phyloP scores from a whole-genome alignment of 192 early-diverging fungal genomes.

The Paraglomus brasilianum region DNA sequence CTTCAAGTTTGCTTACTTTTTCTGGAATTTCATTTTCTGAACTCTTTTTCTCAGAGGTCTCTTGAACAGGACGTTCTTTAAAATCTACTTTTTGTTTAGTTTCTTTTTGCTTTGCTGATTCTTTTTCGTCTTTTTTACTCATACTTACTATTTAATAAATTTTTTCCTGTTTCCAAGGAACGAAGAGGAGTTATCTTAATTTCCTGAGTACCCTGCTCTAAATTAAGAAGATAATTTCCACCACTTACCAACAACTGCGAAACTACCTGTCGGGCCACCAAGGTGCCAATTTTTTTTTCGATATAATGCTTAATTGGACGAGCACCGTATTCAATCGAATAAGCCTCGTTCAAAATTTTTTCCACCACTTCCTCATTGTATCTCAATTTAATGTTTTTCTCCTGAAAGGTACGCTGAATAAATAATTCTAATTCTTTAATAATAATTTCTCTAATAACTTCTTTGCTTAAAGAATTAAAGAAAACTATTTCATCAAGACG shows the following conservation, averaged over 20 bases:
- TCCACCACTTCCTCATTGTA: slow-evolving; percentile 31
- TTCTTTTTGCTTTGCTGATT: slow-evolving; percentile 3
- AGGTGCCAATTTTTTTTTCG: slow-evolving; percentile 82
- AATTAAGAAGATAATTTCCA: slow-evolving; percentile 1
- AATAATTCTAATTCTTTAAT: neutral
- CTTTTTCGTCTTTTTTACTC: slow-evolving; percentile 18
- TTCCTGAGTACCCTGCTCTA: neutral
- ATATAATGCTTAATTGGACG: slow-evolving; percentile 88
- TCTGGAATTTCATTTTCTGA: neutral
- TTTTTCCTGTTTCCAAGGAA: neutral
- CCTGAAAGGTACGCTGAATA: neutral
- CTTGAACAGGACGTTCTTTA: neutral
- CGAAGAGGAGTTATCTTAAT: neutral
- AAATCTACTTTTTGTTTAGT: neutral
- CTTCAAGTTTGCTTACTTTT: neutral
- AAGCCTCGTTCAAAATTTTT: slow-evolving; percentile 71
- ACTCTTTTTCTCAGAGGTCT: neutral
- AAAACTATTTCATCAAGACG: slow-evolving; percentile 92
- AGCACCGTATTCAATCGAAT: slow-evolving; percentile 94
- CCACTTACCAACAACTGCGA: no score
- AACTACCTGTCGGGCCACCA: no score
- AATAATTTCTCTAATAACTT: neutral
- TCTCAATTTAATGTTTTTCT: neutral
- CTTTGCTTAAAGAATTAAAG: slow-evolving; percentile 46
- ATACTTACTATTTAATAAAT: slow-evolving; percentile 14